Evolutionary conservation across 495 filamentous ascomycete genomes (phyloP).

Genomic region (Cairneyella variabilis): DNA sequence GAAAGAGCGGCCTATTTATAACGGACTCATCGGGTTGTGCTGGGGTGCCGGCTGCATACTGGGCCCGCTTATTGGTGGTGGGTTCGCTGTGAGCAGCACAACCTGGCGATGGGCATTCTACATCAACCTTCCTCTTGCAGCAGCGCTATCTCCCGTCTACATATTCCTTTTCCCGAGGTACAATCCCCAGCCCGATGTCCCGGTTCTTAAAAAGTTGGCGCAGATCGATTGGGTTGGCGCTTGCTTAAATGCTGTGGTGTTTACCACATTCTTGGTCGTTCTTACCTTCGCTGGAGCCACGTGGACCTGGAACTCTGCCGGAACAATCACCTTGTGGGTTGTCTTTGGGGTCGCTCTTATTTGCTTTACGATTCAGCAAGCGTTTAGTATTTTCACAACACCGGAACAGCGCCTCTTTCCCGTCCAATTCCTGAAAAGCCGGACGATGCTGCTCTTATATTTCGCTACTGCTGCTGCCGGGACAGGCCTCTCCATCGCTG

Average conservation of each 20-base stretch:
- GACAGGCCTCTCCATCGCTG: constrained; percentile 29
- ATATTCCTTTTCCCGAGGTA: constrained; percentile 12
- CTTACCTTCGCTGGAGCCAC: constrained; percentile 45
- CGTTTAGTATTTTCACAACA: constrained; percentile 45
- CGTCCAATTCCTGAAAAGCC: constrained; percentile 34
- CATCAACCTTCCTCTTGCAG: constrained; percentile 12
- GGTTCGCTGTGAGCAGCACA: constrained; percentile 30
- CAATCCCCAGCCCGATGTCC: background rate
- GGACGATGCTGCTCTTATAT: constrained; percentile 36
- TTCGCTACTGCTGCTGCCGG: constrained; percentile 30
- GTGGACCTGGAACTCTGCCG: constrained; percentile 39
- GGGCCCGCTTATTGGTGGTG: constrained; percentile 39
- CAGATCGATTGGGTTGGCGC: constrained; percentile 26
- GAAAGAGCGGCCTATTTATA: constrained; percentile 39
- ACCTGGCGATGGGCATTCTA: constrained; percentile 40
- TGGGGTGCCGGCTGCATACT: constrained; percentile 49
- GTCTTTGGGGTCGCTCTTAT: constrained; percentile 41
- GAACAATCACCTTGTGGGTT: constrained; percentile 46
- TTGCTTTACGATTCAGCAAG: constrained; percentile 41
- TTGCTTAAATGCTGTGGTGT: constrained; percentile 31
- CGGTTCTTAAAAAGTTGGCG: background rate
- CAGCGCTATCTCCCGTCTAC: constrained; percentile 10
- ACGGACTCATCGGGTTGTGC: constrained; percentile 32
- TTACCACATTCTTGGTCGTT: constrained; percentile 34
- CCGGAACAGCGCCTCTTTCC: constrained; percentile 40